phyloP scores from a whole-genome alignment of 768 basidiomycete species.

The Boletus edulis region DNA sequence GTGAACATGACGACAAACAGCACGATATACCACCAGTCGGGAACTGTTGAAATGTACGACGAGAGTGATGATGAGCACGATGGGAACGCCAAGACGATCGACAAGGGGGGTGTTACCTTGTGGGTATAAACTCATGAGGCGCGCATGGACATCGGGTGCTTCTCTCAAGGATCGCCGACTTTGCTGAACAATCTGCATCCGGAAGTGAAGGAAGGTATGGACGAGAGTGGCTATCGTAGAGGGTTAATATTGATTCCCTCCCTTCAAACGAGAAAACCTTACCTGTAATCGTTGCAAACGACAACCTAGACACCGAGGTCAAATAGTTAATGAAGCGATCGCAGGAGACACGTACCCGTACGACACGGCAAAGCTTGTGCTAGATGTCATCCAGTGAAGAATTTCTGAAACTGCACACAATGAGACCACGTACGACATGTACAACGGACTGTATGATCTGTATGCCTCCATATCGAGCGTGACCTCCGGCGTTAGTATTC shows the following conservation, averaged over 20 bases:
- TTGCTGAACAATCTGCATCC: conserved; percentile 76
- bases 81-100: not conserved
- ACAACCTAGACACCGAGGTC: conserved; percentile 46
- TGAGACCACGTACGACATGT: conserved; percentile 39
- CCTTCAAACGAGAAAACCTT: not conserved
- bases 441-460: conserved; percentile 56
- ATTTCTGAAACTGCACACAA: not conserved
- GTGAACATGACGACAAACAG: conserved; percentile 72
- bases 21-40: conserved; percentile 80
- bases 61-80: not conserved
- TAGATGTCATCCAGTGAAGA: conserved; percentile 3
- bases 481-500: conserved; percentile 49
- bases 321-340: not conserved
- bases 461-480: conserved; percentile 57
- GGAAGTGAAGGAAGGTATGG: conserved; percentile 57
- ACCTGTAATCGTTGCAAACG: conserved; percentile 81
- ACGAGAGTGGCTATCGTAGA: conserved; percentile 24
- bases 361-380: conserved; percentile 27
- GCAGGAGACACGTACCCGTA: conserved; percentile 25
- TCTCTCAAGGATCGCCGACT: conserved; percentile 67
- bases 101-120: conserved; percentile 29
- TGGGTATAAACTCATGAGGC: conserved; percentile 72
- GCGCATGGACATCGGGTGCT: conserved; percentile 82
- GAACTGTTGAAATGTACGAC: conserved; percentile 43
- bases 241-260: not conserved